Conservation (phyloP, 306 rosid genomes). For the Corylus heterophylla region DNA sequence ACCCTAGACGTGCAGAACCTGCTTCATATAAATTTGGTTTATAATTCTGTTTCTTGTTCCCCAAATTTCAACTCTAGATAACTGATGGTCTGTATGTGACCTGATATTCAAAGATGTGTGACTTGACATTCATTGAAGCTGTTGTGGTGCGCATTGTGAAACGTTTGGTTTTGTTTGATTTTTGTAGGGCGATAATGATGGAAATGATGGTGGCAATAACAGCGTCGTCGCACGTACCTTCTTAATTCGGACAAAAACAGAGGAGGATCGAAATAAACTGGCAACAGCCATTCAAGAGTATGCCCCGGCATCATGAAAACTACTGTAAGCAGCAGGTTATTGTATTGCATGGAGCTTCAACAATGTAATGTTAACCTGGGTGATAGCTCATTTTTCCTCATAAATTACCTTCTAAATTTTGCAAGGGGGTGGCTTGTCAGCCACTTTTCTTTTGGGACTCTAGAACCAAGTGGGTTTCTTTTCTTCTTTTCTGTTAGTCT, state of each 20-base stretch:
- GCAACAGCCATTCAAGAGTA: constrained; percentile 81
- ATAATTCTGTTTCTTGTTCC: background rate
- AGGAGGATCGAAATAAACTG: constrained; percentile 77
- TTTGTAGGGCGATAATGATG: constrained; percentile 66
- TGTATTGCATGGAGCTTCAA: constrained; percentile 28
- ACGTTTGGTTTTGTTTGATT: background rate
- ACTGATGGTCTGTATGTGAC: background rate
- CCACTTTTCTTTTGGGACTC: constrained; percentile 19
- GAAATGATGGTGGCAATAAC: constrained; percentile 43
- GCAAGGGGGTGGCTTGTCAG: constrained; percentile 12
- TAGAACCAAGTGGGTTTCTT: background rate
- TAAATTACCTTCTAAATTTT: constrained; percentile 11
- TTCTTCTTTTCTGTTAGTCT: background rate
- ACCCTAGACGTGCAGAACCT: background rate
- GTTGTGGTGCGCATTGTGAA: background rate
- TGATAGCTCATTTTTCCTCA: constrained; percentile 28
- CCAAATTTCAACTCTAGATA: too few relatives aligned
- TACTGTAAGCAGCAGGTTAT: constrained; percentile 10
- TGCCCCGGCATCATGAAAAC: constrained; percentile 66
- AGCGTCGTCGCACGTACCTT: constrained; percentile 76
- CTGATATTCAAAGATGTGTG: background rate
- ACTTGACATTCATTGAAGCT: background rate
- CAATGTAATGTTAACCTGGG: constrained; percentile 21
- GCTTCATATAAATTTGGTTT: background rate
- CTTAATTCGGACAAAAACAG: constrained; percentile 82